Conservation (phyloP, 192 early-diverging fungal species). For the Linnemannia hyalina region DNA sequence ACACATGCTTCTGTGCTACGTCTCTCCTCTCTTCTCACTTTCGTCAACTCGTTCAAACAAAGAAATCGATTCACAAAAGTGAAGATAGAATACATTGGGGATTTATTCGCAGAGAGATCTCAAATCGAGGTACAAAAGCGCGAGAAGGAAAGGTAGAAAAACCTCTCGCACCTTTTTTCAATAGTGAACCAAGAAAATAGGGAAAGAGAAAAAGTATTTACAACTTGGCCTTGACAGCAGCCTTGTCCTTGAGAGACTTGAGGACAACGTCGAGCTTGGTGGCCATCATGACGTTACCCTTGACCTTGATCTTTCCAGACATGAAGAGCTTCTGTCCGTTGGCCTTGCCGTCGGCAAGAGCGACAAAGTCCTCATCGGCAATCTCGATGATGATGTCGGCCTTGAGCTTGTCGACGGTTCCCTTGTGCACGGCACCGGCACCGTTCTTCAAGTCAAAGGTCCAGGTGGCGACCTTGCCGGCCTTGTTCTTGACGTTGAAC, state of each 20-base stretch:
- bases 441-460: constrained; percentile 82
- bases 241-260: constrained; percentile 59
- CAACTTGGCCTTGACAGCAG: constrained; percentile 72
- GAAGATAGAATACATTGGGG: background rate
- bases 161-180: background rate
- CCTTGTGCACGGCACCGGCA: constrained; percentile 59
- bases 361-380: constrained; percentile 86
- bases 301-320: constrained; percentile 90
- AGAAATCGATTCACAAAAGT: background rate
- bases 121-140: constrained; percentile 3
- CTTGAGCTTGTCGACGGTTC: constrained; percentile 61
- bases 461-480: constrained; percentile 80
- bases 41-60: background rate
- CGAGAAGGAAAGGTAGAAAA: constrained; percentile 6
- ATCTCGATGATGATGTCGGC: constrained; percentile 82
- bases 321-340: constrained; percentile 94
- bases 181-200: background rate
- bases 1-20: background rate
- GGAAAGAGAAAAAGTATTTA: constrained; percentile 58
- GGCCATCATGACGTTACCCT: constrained; percentile 81
- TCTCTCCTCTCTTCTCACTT: background rate
- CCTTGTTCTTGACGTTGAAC: constrained; percentile 84
- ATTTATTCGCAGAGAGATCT: background rate
- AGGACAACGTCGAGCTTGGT: constrained; percentile 80
- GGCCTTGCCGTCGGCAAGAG: constrained; percentile 85